Evolutionary conservation across 495 filamentous ascomycete species (phyloP).

Genomic region (Neurospora pannonica): DNA sequence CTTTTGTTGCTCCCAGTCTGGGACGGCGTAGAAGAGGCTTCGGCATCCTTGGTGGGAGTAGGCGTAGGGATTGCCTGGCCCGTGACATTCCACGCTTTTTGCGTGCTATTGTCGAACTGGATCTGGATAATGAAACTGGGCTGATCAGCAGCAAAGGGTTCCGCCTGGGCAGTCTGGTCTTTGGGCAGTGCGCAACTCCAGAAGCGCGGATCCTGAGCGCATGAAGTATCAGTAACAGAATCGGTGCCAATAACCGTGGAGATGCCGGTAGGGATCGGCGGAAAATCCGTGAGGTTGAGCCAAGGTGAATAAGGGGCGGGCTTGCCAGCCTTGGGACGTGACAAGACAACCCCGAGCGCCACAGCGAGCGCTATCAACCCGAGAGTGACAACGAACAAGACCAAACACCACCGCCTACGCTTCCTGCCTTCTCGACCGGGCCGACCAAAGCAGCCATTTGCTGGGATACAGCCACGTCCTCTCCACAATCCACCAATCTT

Average conservation of each 20-base stretch:
- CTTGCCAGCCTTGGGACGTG: constrained; percentile 31
- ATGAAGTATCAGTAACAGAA: constrained; percentile 47
- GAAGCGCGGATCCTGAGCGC: constrained; percentile 56
- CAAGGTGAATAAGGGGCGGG: constrained; percentile 38
- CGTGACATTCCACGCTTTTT: constrained; percentile 32
- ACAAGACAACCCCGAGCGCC: constrained; percentile 51
- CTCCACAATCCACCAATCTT: constrained; percentile 51
- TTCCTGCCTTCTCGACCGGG: constrained; percentile 53
- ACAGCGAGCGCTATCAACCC: constrained; percentile 50
- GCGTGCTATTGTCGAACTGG: constrained; percentile 63
- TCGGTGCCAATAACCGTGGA: constrained; percentile 63
- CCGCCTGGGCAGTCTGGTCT: constrained; percentile 52
- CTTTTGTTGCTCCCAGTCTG: constrained; percentile 14
- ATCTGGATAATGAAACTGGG: constrained; percentile 77
- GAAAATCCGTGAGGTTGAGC: constrained; percentile 78
- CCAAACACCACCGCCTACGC: constrained; percentile 51
- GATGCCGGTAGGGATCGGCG: constrained; percentile 75
- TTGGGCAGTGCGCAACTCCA: constrained; percentile 82
- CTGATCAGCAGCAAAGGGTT: constrained; percentile 51
- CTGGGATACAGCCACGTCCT: constrained; percentile 48
- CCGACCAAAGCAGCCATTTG: constrained; percentile 52
- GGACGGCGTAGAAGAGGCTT: constrained; percentile 14
- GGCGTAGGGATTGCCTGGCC: constrained; percentile 22
- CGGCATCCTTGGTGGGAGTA: constrained; percentile 1
- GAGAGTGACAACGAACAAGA: constrained; percentile 43